Conservation (phyloP, 106 monocot species). For the Allium sativum region DNA sequence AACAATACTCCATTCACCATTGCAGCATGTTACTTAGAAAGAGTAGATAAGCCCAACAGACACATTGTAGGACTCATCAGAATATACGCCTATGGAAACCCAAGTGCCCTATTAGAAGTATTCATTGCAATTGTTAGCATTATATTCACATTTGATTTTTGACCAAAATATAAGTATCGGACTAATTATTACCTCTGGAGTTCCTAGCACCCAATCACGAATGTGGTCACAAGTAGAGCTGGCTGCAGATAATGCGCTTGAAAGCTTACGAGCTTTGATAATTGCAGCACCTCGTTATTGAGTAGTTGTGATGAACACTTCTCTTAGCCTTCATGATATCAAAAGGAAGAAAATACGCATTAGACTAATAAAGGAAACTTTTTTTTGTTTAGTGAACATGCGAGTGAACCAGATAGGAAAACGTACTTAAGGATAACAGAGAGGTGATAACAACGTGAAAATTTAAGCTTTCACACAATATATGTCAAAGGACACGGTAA, state of each 20-base stretch:
- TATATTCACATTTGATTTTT: neutral
- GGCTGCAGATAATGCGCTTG: conserved; percentile 61
- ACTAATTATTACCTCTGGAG: conserved; percentile 31
- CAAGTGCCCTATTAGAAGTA: conserved; percentile 34
- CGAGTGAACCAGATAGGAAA: too few relatives aligned
- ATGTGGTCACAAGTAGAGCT: conserved; percentile 74
- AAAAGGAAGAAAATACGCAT: too few relatives aligned
- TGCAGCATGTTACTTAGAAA: conserved; percentile 59
- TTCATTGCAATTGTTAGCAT: neutral
- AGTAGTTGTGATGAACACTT: conserved; percentile 44
- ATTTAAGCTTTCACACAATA: too few relatives aligned
- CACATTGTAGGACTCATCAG: conserved; percentile 52
- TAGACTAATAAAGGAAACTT: too few relatives aligned
- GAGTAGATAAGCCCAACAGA: conserved; percentile 50
- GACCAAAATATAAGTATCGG: neutral
- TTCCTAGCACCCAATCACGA: conserved; percentile 59
- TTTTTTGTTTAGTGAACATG: too few relatives aligned
- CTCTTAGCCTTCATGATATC: conserved; percentile 60
- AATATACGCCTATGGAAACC: conserved; percentile 73
- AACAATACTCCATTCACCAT: conserved; percentile 52
- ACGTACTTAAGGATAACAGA: too few relatives aligned
- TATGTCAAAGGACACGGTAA: too few relatives aligned
- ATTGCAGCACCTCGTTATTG: conserved; percentile 55
- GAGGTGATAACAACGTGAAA: too few relatives aligned
- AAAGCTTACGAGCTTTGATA: too few relatives aligned